phyloP scores from a whole-genome alignment of 1,139 yeast genomes.

The Suhomyces anneliseae region DNA sequence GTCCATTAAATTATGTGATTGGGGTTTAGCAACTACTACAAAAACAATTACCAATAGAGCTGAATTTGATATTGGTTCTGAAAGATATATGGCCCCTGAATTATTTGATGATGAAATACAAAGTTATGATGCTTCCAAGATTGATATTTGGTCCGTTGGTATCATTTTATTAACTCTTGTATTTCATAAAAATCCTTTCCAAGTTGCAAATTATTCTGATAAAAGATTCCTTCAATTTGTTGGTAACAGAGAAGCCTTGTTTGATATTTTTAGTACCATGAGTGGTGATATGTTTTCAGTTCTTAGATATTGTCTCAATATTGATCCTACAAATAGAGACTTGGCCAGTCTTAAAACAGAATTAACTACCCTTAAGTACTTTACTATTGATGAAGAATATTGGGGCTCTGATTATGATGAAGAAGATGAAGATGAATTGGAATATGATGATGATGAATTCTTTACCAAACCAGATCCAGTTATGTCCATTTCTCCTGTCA shows the following conservation, averaged over 20 bases:
- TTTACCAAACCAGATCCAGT: conserved; percentile 13
- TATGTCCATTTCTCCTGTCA: conserved; percentile 8
- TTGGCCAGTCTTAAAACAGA: conserved; percentile 60
- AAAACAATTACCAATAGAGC: conserved; percentile 47
- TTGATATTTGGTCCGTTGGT: conserved; percentile 93
- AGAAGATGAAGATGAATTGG: conserved; percentile 31
- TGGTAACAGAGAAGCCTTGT: conserved; percentile 81
- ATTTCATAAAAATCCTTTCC: conserved; percentile 89
- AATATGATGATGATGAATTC: conserved; percentile 21
- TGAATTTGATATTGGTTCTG: conserved; percentile 92
- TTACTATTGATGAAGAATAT: conserved; percentile 84
- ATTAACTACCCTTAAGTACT: conserved; percentile 57
- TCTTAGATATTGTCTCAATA: conserved; percentile 71
- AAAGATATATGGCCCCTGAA: conserved; percentile 97
- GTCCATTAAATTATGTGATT: conserved; percentile 82
- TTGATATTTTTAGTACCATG: conserved; percentile 90
- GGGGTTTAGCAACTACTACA: conserved; percentile 85
- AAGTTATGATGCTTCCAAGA: conserved; percentile 79
- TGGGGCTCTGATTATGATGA: conserved; percentile 49
- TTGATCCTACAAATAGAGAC: conserved; percentile 86
- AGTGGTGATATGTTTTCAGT: conserved; percentile 84
- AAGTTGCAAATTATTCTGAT: conserved; percentile 80
- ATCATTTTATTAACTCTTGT: conserved; percentile 81
- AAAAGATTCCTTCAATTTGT: conserved; percentile 87
- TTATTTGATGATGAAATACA: conserved; percentile 62